These are phyloP conservation scores for Amniculicola lignicola DNA, from an alignment of 495 filamentous ascomycete genomes.

Conservation along the genomic window DNA sequence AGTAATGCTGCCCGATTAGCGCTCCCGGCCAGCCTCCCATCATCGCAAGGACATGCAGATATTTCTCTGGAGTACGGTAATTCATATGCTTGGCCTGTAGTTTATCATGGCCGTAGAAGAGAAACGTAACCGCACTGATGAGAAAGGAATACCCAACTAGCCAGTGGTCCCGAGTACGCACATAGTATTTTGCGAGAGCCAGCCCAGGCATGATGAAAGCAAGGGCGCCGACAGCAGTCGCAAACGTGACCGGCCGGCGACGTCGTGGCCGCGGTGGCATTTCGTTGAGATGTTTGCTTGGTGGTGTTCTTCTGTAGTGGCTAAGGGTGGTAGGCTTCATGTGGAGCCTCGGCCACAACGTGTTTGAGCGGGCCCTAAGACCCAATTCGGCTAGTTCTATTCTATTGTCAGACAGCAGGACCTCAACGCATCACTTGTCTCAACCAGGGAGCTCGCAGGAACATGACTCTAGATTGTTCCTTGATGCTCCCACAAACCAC, in stretches of 20 bases:
- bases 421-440: no score
- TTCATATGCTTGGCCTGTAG: constrained; percentile 16
- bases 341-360: no score
- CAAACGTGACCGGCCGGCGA: constrained; percentile 9
- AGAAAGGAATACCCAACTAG: constrained; percentile 11
- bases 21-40: constrained; percentile 34
- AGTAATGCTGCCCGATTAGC: constrained; percentile 25
- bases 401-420: no score
- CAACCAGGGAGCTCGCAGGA: no score
- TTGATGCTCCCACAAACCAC: no score
- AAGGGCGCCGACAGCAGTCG: constrained; percentile 6
- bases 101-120: constrained; percentile 34
- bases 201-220: constrained; percentile 5
- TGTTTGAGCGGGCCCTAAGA: no score
- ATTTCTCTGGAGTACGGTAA: constrained; percentile 27
- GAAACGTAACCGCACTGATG: constrained; percentile 24
- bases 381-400: no score
- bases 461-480: no score
- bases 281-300: no score
- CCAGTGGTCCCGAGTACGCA: neutral
- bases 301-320: no score
- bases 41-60: constrained; percentile 25
- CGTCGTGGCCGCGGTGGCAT: constrained; percentile 8
- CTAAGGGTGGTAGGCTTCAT: no score
- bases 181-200: neutral